phyloP scores from a whole-genome alignment of 441 rosid genomes.

The Croton setiger region DNA sequence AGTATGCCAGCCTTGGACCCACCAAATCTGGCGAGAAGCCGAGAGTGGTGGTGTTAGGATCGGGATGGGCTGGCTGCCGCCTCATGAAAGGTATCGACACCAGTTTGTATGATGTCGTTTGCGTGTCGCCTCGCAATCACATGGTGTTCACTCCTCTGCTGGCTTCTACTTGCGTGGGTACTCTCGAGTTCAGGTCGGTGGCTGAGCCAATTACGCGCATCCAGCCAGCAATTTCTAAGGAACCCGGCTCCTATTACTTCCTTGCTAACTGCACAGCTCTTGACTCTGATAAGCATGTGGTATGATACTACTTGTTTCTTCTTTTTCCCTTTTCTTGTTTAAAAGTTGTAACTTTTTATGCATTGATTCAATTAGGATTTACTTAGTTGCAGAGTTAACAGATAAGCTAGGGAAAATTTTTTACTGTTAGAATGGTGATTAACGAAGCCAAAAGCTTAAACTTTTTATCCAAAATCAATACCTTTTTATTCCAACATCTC shows the following conservation, averaged over 20 bases:
- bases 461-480: too few relatives aligned
- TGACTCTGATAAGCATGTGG: conserved; percentile 52
- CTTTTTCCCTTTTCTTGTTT: background rate
- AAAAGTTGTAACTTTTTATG: background rate
- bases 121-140: conserved; percentile 91
- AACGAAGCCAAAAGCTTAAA: too few relatives aligned
- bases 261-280: conserved; percentile 57
- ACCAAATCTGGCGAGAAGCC: conserved; percentile 65
- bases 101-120: conserved; percentile 67
- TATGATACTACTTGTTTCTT: conserved; percentile 8
- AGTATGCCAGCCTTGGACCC: conserved; percentile 50
- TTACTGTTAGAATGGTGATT: too few relatives aligned
- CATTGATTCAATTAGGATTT: too few relatives aligned
- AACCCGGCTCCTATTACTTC: conserved; percentile 65
- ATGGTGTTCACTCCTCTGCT: conserved; percentile 93
- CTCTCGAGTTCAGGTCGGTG: conserved; percentile 83
- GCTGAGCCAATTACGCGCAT: conserved; percentile 79
- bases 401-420: too few relatives aligned
- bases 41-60: conserved; percentile 71
- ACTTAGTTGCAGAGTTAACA: too few relatives aligned
- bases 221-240: conserved; percentile 72
- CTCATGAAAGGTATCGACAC: conserved; percentile 85
- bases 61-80: conserved; percentile 97
- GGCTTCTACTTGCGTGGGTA: conserved; percentile 96
- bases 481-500: too few relatives aligned